A percentile compares a stretch with the other conserved stretches of the same genome.
Conservation (phyloP, 331 rosid genomes). For the Dryas integrifolia region DNA sequence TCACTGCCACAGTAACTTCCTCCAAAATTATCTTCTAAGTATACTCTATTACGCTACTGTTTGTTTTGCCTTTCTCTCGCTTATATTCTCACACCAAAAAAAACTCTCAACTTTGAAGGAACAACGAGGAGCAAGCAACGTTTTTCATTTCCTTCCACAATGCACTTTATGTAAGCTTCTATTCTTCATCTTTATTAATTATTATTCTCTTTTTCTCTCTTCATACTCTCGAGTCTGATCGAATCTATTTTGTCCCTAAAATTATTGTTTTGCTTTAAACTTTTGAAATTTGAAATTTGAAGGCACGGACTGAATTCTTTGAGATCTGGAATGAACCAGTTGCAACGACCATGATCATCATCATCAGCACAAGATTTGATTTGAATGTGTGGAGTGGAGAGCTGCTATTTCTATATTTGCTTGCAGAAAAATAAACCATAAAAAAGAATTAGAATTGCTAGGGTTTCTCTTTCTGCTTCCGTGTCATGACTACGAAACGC, state of each 20-base stretch:
- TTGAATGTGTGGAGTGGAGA: constrained; percentile 39
- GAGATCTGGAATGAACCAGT: constrained; percentile 19
- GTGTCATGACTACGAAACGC: constrained; percentile 84
- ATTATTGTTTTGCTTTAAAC: background rate
- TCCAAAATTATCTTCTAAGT: constrained; percentile 6
- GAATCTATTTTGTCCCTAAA: background rate
- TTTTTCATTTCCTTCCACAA: background rate
- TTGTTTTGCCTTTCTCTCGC: background rate
- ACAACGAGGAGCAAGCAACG: background rate
- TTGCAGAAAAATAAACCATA: background rate
- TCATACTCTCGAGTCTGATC: constrained; percentile 21
- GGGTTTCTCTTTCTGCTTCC: constrained; percentile 44
- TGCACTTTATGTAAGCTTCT: constrained; percentile 13
- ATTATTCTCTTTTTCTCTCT: background rate
- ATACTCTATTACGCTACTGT: constrained; percentile 14
- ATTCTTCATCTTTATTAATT: background rate
- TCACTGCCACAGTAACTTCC: constrained; percentile 1
- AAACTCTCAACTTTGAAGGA: background rate
- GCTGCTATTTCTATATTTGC: background rate
- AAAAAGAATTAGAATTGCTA: constrained; percentile 26
- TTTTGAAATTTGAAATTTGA: background rate
- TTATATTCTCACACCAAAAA: background rate
- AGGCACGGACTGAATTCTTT: no score
- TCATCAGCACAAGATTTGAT: constrained; percentile 13
- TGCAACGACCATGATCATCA: background rate